Evolutionary conservation across 306 rosid species (phyloP).

Genomic region (Astragalus membranaceus): DNA sequence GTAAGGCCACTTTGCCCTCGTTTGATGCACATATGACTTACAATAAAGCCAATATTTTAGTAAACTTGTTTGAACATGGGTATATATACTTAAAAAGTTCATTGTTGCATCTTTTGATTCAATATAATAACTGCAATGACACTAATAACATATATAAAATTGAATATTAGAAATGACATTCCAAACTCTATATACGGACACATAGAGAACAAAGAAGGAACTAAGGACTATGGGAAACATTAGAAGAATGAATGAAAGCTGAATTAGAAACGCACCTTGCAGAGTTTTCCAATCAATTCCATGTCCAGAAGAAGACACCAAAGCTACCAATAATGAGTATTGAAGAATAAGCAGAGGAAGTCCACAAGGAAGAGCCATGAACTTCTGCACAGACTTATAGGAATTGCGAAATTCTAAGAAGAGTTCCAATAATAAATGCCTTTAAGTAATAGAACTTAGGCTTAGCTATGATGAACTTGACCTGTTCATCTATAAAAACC

Average conservation of each 20-base stretch:
- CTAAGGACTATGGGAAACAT: background rate
- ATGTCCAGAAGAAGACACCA: slow-evolving; percentile 63
- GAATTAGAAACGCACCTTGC: slow-evolving; percentile 33
- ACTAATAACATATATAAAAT: background rate
- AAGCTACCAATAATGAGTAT: slow-evolving; percentile 19
- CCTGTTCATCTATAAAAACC: background rate
- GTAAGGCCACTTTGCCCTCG: too few relatives aligned
- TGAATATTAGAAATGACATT: background rate
- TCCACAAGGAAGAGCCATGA: slow-evolving; percentile 31
- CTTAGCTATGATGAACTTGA: slow-evolving; percentile 1
- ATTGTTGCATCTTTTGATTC: background rate
- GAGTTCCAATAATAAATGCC: background rate
- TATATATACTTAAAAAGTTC: background rate
- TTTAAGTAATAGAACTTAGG: background rate
- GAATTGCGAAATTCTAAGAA: slow-evolving; percentile 12
- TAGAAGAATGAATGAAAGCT: background rate
- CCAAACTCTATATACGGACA: background rate
- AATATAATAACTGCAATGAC: background rate
- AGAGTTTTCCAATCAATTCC: slow-evolving; percentile 49
- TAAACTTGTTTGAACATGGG: background rate
- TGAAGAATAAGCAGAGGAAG: slow-evolving; percentile 40
- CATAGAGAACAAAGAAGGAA: background rate
- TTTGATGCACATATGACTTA: too few relatives aligned
- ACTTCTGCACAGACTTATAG: slow-evolving; percentile 21
- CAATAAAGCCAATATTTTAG: too few relatives aligned